Evolutionary conservation across 805 yeast species (phyloP).

Genomic region (Cyberlindnera mrakii): DNA sequence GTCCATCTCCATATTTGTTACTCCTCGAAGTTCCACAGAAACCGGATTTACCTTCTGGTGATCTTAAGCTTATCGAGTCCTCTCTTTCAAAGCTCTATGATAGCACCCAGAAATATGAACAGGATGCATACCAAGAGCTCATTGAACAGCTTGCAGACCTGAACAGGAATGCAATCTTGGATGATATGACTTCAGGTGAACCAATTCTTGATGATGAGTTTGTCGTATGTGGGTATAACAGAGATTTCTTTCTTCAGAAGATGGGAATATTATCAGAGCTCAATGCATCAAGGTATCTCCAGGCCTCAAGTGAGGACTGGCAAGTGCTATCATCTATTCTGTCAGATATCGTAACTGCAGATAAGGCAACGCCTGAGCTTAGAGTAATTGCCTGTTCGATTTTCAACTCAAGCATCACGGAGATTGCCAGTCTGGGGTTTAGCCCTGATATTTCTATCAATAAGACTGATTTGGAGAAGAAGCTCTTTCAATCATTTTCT

Average conservation of each 20-base stretch:
- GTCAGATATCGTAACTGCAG: constrained; percentile 37
- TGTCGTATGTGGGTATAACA: constrained; percentile 45
- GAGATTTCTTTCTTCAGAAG: constrained; percentile 46
- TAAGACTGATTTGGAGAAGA: constrained; percentile 33
- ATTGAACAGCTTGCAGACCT: constrained; percentile 40
- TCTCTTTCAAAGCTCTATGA: constrained; percentile 59
- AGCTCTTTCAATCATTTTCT: constrained; percentile 44
- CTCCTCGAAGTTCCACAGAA: constrained; percentile 36
- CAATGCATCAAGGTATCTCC: constrained; percentile 46
- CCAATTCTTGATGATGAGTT: constrained; percentile 21
- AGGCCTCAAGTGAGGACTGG: constrained; percentile 42
- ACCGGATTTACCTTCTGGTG: constrained; percentile 38
- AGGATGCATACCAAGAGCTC: constrained; percentile 42
- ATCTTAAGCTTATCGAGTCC: constrained; percentile 44
- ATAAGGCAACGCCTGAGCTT: constrained; percentile 36
- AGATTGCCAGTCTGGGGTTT: constrained; percentile 21
- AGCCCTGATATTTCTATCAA: background rate
- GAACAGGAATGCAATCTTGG: constrained; percentile 25
- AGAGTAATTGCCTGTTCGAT: constrained; percentile 44
- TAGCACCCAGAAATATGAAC: constrained; percentile 51
- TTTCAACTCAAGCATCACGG: constrained; percentile 44
- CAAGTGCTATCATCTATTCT: constrained; percentile 38
- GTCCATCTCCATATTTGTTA: constrained; percentile 39
- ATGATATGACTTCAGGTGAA: constrained; percentile 11
- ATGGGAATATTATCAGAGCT: constrained; percentile 46